Conservation (phyloP, 345 rosid species). For the Populus nigra region DNA sequence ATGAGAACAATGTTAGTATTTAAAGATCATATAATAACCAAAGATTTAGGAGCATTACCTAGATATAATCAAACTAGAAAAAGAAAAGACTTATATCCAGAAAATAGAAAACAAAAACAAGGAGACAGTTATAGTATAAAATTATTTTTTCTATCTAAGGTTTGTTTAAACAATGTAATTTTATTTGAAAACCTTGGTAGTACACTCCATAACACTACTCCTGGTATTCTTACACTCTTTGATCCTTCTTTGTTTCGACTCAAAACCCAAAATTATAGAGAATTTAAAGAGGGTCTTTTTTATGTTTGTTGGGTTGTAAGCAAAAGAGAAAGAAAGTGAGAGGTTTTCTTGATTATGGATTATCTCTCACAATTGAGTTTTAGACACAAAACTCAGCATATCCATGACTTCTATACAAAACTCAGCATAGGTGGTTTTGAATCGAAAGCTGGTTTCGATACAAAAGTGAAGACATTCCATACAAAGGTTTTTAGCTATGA, state of each 20-base stretch:
- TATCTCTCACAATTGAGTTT: slow-evolving; percentile 28
- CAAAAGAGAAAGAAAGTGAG: neutral
- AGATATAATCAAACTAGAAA: no score
- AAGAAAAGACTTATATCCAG: no score
- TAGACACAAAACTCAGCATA: slow-evolving; percentile 17
- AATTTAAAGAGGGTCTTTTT: slow-evolving; percentile 4
- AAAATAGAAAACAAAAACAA: no score
- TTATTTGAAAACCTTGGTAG: no score
- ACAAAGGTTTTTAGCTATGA: slow-evolving; percentile 50
- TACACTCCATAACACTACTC: neutral
- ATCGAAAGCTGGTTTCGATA: slow-evolving; percentile 56
- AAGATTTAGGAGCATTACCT: no score
- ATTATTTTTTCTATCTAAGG: no score
- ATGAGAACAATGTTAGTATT: no score
- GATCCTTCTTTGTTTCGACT: neutral
- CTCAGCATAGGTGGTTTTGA: no score
- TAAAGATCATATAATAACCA: no score
- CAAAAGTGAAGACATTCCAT: slow-evolving; percentile 41
- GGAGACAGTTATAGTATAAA: no score
- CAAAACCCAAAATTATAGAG: neutral
- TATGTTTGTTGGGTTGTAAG: neutral
- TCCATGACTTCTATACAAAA: no score
- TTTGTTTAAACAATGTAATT: neutral
- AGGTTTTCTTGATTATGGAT: slow-evolving; percentile 31
- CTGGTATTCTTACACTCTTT: neutral